A percentile compares a stretch with the other conserved stretches of the same genome.
Conservation (phyloP, 371 early-diverging fungal genomes). For the Antonospora locustae region DNA sequence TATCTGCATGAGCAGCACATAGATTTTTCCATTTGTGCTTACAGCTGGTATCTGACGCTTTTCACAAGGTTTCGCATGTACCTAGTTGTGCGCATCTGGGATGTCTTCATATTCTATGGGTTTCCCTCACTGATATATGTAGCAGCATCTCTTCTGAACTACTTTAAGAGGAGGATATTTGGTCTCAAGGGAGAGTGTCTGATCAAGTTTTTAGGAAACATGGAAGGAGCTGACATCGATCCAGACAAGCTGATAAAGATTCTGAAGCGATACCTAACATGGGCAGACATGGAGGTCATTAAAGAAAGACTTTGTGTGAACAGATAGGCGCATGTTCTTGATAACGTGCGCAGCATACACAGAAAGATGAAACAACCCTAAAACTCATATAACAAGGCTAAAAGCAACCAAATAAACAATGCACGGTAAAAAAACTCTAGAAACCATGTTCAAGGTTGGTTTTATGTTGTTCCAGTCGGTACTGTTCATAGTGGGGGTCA, state of each 20-base stretch:
- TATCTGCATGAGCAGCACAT: conserved; percentile 29
- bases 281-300: too few relatives aligned
- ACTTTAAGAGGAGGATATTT: conserved; percentile 10
- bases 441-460: too few relatives aligned
- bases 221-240: conserved; percentile 29
- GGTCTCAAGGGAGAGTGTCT: conserved; percentile 29
- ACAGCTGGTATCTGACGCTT: conserved; percentile 55
- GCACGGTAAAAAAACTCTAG: too few relatives aligned
- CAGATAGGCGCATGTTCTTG: too few relatives aligned
- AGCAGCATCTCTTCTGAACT: conserved; percentile 45
- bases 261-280: too few relatives aligned
- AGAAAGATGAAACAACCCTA: too few relatives aligned
- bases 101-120: conserved; percentile 49
- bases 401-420: too few relatives aligned
- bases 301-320: too few relatives aligned
- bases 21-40: conserved; percentile 35
- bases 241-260: conserved; percentile 28
- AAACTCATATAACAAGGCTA: too few relatives aligned
- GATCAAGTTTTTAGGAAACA: conserved; percentile 29
- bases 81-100: conserved; percentile 47
- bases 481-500: too few relatives aligned
- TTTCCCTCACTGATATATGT: conserved; percentile 49
- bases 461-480: too few relatives aligned
- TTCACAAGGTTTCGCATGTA: conserved; percentile 52
- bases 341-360: too few relatives aligned